A percentile compares a stretch with the other conserved stretches of the same genome.
Conservation (phyloP, 345 rosid species). For the Limnanthes douglasii region DNA sequence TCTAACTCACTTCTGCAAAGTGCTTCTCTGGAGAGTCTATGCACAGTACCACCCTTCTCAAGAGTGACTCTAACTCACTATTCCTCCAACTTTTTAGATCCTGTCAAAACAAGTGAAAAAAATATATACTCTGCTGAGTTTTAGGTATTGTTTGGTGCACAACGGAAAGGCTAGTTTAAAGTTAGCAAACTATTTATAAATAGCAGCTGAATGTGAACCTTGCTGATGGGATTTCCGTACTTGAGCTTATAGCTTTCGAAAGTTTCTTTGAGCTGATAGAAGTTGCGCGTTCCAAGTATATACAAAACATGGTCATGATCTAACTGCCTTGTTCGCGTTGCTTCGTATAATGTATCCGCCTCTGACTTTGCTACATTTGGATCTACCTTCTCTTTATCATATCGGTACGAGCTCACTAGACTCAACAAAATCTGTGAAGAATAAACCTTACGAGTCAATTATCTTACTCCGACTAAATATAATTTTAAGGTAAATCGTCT, state of each 20-base stretch:
- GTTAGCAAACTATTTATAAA: not conserved
- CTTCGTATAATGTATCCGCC: conserved; percentile 45
- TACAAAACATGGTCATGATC: conserved; percentile 45
- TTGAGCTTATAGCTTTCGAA: conserved; percentile 39
- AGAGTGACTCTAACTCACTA: conserved; percentile 34
- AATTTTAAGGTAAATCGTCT: not conserved
- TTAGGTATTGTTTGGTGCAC: too few relatives aligned
- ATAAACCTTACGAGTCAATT: not conserved
- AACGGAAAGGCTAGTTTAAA: not conserved
- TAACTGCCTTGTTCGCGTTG: conserved; percentile 37
- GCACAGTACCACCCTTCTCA: conserved; percentile 36
- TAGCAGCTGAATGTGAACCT: conserved; percentile 30
- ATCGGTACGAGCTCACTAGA: conserved; percentile 63
- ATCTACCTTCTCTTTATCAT: conserved; percentile 46
- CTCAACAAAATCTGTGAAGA: conserved; percentile 41
- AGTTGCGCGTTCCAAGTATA: conserved; percentile 53
- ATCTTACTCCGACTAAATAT: not conserved
- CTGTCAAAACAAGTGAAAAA: conserved; percentile 17
- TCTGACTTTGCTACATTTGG: conserved; percentile 40
- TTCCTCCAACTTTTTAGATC: conserved; percentile 43
- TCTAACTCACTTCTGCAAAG: conserved; percentile 50
- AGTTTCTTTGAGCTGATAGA: conserved; percentile 61
- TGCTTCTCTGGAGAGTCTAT: conserved; percentile 63
- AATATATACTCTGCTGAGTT: too few relatives aligned
- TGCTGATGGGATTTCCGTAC: conserved; percentile 32